These are phyloP conservation scores for Silene noctiflora DNA, from an alignment of 179 eudicot genomes.

Conservation along the genomic window DNA sequence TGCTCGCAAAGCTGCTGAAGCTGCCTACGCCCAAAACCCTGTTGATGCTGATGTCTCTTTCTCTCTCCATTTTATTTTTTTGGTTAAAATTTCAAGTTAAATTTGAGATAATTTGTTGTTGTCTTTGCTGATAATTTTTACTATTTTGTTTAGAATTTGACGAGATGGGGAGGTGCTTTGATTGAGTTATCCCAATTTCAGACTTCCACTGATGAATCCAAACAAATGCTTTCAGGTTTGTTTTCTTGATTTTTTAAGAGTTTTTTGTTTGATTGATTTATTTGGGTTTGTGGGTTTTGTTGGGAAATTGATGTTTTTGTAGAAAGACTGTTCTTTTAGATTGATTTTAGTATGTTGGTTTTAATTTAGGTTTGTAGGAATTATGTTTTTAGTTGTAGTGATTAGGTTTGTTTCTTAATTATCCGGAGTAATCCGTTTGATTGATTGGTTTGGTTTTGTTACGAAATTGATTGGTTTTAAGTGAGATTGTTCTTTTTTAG, in stretches of 20 bases:
- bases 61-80: not conserved
- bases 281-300: too few relatives aligned
- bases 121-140: not conserved
- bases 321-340: too few relatives aligned
- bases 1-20: slow-evolving; percentile 67
- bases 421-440: too few relatives aligned
- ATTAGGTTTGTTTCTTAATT: too few relatives aligned
- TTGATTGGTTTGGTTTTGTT: too few relatives aligned
- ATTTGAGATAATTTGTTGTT: not conserved
- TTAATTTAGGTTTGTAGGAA: too few relatives aligned
- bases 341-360: too few relatives aligned
- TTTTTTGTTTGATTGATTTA: too few relatives aligned
- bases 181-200: slow-evolving; percentile 74
- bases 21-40: slow-evolving; percentile 52
- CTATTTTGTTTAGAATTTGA: slow-evolving; percentile 54
- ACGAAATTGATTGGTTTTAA: too few relatives aligned
- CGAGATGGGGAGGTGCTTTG: slow-evolving; percentile 86
- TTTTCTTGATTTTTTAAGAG: not conserved
- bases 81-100: not conserved
- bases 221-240: slow-evolving; percentile 60
- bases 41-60: slow-evolving; percentile 49
- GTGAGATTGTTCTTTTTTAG: too few relatives aligned
- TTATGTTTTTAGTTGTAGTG: too few relatives aligned
- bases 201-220: slow-evolving; percentile 40
- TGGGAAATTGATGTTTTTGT: too few relatives aligned